phyloP scores from a whole-genome alignment of 2,329 filamentous ascomycete species.

The Colletotrichum sp. region DNA sequence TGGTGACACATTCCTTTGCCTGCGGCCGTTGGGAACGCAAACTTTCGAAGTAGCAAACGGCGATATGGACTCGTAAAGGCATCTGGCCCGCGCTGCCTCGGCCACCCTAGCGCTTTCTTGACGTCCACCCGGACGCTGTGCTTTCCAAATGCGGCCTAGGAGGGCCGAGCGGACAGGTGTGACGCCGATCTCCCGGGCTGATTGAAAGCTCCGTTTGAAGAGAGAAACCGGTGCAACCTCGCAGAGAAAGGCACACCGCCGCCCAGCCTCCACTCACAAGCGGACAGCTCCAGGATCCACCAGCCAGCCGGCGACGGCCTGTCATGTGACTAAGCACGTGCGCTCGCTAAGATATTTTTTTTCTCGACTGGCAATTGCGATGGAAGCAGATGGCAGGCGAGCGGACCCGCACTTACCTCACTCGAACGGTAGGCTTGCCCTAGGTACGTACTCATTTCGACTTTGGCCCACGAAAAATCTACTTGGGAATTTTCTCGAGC shows the following conservation, averaged over 20 bases:
- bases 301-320: not conserved
- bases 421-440: constrained; percentile 23
- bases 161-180: constrained; percentile 16
- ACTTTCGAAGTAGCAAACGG: constrained; percentile 13
- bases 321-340: not conserved
- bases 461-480: not conserved
- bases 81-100: constrained; percentile 15
- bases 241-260: not conserved
- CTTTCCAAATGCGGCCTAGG: constrained; percentile 6
- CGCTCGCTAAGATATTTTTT: not conserved
- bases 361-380: not conserved
- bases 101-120: constrained; percentile 1
- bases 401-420: not conserved
- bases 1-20: constrained; percentile 4
- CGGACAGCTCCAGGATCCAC: not conserved
- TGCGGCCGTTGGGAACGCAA: constrained; percentile 3
- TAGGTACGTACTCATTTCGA: constrained; percentile 33
- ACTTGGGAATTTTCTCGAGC: constrained; percentile 1
- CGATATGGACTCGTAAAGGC: constrained; percentile 11
- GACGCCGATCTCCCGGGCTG: constrained; percentile 17
- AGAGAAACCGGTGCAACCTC: not conserved
- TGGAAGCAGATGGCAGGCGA: not conserved
- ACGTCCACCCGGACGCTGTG: constrained; percentile 4
- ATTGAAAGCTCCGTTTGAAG: constrained; percentile 7
- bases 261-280: not conserved